Base-by-base conservation (phyloP, 257 asterid genomes). In the Lithospermum erythrorhizon region DNA sequence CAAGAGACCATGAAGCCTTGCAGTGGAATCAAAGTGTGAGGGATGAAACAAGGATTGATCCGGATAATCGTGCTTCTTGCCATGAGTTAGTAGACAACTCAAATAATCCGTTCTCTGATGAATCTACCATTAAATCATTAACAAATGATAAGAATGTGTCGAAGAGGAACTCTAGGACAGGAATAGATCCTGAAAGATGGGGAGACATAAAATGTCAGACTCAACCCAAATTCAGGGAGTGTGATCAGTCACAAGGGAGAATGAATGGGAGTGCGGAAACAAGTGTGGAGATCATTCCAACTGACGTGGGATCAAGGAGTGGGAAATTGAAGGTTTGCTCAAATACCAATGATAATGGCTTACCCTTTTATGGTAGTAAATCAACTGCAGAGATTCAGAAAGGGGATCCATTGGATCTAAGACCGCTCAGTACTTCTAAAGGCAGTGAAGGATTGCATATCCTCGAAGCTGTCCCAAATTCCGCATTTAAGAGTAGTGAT, bases 311-410 rank as follows among this genome's bases (percentile, higher is more conserved):
- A 52, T 70, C 73, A 41, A 66, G 76, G 73, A 72, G 55, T 16
- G 78, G 65, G 55, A 81, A 74, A 67, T 61, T 75, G 54, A 80
- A 64, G 64, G 65, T 75, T 76, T 81, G 73, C 70, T 69, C 57
- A 35, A 78, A 71, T 58, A 70, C 62, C 64, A 75, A 65, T 55
- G 86, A 72, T 73, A 75, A 64, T 62, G 81, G 74, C 54, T 70
- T 71, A 45, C 55, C 61, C 41, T 41, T 58, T 59, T 22, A 59
- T 77, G 70, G 72, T 61, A 70, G 62, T 48, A 82, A 72, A 82
- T 57, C 68, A 30, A 73, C 73, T 58, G 58, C 76, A 9, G 83
- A 78, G 61, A 59, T 72, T 72, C 74, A 59, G 65, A 73, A 78
- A 78, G 79, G 70, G 65, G 63, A 59, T 75, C 54, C 60, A 32